Percentiles rank a stretch among this genome's conserved stretches.
phyloP scores from a whole-genome alignment of 2,329 filamentous ascomycete species.

The Colletotrichum brevisporum region DNA sequence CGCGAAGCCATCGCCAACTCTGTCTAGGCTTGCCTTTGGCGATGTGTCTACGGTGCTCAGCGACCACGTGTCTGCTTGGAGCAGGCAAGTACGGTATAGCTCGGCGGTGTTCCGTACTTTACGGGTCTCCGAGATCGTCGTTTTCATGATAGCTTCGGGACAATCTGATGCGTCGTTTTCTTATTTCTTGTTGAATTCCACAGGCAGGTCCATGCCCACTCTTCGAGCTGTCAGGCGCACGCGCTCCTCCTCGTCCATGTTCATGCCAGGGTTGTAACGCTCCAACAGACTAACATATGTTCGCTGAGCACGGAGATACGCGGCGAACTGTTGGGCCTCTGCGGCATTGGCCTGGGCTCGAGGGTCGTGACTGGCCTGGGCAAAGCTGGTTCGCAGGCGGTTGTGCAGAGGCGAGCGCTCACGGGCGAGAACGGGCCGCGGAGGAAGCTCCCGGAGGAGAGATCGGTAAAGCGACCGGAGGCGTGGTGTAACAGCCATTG shows the following conservation, averaged over 20 bases:
- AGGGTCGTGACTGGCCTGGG: constrained; percentile 47
- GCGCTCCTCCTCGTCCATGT: constrained; percentile 87
- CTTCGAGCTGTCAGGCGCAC: constrained; percentile 86
- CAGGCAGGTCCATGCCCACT: constrained; percentile 91
- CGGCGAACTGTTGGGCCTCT: constrained; percentile 82
- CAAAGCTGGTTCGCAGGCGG: constrained; percentile 76
- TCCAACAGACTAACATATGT: constrained; percentile 86
- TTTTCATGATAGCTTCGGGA: neutral
- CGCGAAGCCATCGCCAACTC: neutral
- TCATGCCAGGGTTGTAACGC: constrained; percentile 94
- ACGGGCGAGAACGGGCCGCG: constrained; percentile 69
- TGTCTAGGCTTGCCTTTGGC: neutral
- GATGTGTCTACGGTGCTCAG: neutral
- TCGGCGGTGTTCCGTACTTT: neutral
- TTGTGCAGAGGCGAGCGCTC: constrained; percentile 78
- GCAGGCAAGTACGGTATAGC: neutral
- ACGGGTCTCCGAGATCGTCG: neutral
- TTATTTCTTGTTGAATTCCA: constrained; percentile 62
- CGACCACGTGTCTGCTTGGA: neutral
- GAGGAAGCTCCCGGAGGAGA: constrained; percentile 89
- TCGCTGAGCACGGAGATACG: constrained; percentile 88
- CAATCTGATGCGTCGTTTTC: neutral
- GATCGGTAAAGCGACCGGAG: constrained; percentile 88
- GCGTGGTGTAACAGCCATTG: constrained; percentile 51
- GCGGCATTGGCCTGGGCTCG: constrained; percentile 45